Evolutionary conservation across 2,329 filamentous ascomycete genomes (phyloP), one percentile per base, ranked within the genome.

Genomic region (Meredithiella fracta): DNA sequence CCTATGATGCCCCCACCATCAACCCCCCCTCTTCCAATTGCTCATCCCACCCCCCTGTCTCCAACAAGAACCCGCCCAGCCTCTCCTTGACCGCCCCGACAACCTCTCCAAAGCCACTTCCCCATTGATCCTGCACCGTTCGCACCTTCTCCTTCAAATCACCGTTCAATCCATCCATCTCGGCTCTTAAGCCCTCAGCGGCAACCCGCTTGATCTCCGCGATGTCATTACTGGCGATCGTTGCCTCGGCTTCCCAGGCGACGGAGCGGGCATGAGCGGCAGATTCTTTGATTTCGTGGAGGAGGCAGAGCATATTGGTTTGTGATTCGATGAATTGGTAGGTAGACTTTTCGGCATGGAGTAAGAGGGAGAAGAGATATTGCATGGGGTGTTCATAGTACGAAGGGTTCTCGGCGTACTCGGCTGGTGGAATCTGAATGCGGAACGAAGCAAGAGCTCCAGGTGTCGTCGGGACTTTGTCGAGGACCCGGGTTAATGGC

Each of bases 311-410:
- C 34, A 96, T 73, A 64, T 96, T 96, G 29, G 82, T 91, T 71
- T 97, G 91, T 5, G 82, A 85, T 71, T 97, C 92, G 64, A 97
- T 96, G 69, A 95, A 97, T 67, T 97, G 92, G 64, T 95, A 94
- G 7, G 88, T 91, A 63, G 85, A 90, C 71, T 92, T 94, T 66
- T 94, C 87, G 0, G 89, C 85, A 64, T 97, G 91, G 4, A 83
- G 78, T 7, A 98, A 74, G 23, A 97, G 72, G 50, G 82, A 85
- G 67, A 89, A 92, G 0, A 98, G 76, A 66, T 98, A 97, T 68
- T 96, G 88, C 65, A 96, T 69, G 9, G 92, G 92, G 64, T 88
- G 86, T 1, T 79, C 72, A 60, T 78, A 76, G 66, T 96, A 97
- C 17, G 76, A 75, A 0, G 89, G 87, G 63, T 91, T 97, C 70